These are phyloP conservation scores for Moricandia arvensis DNA, from an alignment of 345 rosid genomes.

Conservation along the genomic window DNA sequence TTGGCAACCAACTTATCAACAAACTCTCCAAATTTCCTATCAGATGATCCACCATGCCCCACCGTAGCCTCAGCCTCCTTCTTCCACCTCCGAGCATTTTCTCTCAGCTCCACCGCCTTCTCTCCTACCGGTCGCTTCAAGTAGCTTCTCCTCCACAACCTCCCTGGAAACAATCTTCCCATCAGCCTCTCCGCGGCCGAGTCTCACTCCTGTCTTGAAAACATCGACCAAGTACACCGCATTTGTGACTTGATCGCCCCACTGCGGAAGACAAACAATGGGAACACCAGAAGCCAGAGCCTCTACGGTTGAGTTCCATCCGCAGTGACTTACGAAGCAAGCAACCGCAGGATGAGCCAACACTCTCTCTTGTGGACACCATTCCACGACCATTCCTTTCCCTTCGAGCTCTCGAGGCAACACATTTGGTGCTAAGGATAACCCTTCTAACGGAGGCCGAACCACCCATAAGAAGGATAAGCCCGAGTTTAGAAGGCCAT, in stretches of 20 bases:
- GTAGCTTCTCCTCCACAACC: conserved; percentile 53
- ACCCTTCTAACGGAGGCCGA: background rate
- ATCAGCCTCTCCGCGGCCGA: conserved; percentile 61
- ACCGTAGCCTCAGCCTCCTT: conserved; percentile 55
- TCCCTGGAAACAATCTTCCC: conserved; percentile 48
- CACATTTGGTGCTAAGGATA: background rate
- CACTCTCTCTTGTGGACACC: conserved; percentile 38
- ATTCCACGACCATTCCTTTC: conserved; percentile 31
- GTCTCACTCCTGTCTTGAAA: conserved; percentile 58
- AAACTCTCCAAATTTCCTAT: conserved; percentile 50
- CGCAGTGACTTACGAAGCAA: conserved; percentile 38
- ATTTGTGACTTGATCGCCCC: conserved; percentile 81
- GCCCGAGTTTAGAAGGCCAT: background rate
- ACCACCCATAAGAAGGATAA: background rate
- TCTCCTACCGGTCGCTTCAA: conserved; percentile 52
- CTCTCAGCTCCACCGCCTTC: conserved; percentile 50
- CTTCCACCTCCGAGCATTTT: conserved; percentile 59
- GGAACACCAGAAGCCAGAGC: conserved; percentile 65
- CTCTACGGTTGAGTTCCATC: conserved; percentile 60
- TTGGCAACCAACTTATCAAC: conserved; percentile 45
- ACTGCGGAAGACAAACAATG: conserved; percentile 65
- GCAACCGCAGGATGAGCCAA: conserved; percentile 30
- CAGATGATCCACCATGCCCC: conserved; percentile 63
- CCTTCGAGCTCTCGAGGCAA: conserved; percentile 19
- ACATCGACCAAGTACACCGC: conserved; percentile 63